phyloP scores from a whole-genome alignment of 129 eudicot genomes.

The Flaveria trinervia region DNA sequence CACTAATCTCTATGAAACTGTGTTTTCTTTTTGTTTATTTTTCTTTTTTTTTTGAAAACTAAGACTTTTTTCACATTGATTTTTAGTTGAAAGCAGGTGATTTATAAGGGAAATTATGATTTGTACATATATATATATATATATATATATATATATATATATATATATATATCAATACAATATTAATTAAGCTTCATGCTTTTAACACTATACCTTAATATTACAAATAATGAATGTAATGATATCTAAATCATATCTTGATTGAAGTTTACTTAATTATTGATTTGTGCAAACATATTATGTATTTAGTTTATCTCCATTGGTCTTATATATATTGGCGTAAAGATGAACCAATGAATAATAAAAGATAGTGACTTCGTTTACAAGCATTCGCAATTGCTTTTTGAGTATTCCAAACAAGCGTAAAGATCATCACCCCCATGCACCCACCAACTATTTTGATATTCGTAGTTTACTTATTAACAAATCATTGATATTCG shows the following conservation, averaged over 20 bases:
- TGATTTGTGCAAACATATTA: slow-evolving; percentile 6
- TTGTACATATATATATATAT: too few species aligned
- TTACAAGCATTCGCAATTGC: slow-evolving; percentile 34
- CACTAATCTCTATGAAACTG: too few species aligned
- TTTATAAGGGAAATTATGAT: too few species aligned
- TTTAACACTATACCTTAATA: background rate
- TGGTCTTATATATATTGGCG: slow-evolving; percentile 25
- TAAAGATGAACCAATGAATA: slow-evolving; percentile 33
- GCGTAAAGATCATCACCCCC: slow-evolving; percentile 29
- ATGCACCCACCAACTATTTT: slow-evolving; percentile 16
- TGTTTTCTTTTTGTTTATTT: too few species aligned
- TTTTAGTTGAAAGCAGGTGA: too few species aligned
- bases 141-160: too few species aligned
- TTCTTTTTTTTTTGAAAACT: too few species aligned
- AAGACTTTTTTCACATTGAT: too few species aligned
- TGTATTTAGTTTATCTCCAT: background rate
- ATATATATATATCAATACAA: too few species aligned
- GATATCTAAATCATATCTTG: too few species aligned
- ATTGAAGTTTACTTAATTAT: background rate
- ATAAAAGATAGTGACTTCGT: slow-evolving; percentile 16
- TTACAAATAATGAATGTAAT: too few species aligned
- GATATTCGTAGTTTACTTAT: slow-evolving; percentile 4
- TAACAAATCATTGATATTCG: background rate
- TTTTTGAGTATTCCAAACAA: slow-evolving; percentile 39
- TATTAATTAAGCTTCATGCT: background rate